Percentiles rank a stretch among this genome's conserved stretches.
These are phyloP conservation scores for Apiospora pterosperma DNA, from an alignment of 2,329 filamentous ascomycete species.

Conservation along the genomic window DNA sequence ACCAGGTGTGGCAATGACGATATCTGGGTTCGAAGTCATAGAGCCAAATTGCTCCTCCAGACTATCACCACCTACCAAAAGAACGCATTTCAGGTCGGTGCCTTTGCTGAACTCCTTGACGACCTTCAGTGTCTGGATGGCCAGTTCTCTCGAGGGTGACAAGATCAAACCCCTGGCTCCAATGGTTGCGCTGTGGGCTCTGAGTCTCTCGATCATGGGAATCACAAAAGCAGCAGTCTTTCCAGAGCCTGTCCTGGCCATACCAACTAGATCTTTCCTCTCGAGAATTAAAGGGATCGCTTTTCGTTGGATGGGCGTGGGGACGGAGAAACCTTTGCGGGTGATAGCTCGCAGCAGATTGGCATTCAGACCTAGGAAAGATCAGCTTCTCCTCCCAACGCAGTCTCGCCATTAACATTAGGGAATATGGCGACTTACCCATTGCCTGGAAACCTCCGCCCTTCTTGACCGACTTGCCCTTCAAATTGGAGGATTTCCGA, in stretches of 20 bases:
- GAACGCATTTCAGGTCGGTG: slow-evolving; percentile 84
- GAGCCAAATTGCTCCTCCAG: slow-evolving; percentile 91
- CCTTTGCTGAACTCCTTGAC: slow-evolving; percentile 91
- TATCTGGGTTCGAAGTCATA: slow-evolving; percentile 94
- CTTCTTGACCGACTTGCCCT: slow-evolving; percentile 86
- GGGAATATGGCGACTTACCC: slow-evolving; percentile 46
- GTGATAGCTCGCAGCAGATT: slow-evolving; percentile 87
- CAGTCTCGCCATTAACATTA: neutral
- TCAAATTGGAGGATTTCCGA: slow-evolving; percentile 76
- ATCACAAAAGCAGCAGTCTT: slow-evolving; percentile 98
- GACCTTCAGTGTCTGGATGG: slow-evolving; percentile 91
- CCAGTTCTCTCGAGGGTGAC: slow-evolving; percentile 90
- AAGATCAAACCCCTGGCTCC: slow-evolving; percentile 84
- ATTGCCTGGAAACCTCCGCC: slow-evolving; percentile 96
- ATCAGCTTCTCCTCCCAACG: slow-evolving; percentile 9
- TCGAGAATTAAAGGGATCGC: slow-evolving; percentile 90
- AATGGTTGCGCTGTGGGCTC: slow-evolving; percentile 80
- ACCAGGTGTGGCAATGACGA: slow-evolving; percentile 94
- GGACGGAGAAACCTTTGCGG: slow-evolving; percentile 91
- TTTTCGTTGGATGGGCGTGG: slow-evolving; percentile 96
- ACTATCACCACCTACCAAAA: slow-evolving; percentile 92
- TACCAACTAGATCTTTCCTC: slow-evolving; percentile 93
- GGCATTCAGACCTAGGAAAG: slow-evolving; percentile 62
- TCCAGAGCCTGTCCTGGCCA: slow-evolving; percentile 97
- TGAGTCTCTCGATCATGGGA: slow-evolving; percentile 93